Conservation (phyloP, 176 grass and related monocot species). For the Cenchrus fungigraminus region DNA sequence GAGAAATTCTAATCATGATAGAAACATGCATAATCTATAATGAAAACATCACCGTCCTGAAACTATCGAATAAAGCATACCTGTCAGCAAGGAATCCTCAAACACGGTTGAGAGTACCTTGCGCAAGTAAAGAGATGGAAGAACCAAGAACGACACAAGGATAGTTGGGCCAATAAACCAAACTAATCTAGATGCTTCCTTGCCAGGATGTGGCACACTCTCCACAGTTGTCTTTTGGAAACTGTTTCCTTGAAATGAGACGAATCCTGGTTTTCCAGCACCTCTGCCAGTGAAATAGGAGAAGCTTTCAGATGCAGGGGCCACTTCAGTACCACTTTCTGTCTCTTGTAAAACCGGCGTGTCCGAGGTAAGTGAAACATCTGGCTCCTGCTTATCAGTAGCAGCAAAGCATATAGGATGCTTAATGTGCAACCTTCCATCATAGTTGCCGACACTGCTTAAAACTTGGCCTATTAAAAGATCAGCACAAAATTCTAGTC, state of each 20-base stretch:
- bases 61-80: constrained; percentile 49
- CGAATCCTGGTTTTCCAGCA: constrained; percentile 78
- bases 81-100: constrained; percentile 97
- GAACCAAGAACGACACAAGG: constrained; percentile 86
- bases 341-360: constrained; percentile 31
- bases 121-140: constrained; percentile 87
- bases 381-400: constrained; percentile 47
- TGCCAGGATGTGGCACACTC: constrained; percentile 55
- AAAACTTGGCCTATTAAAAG: constrained; percentile 33
- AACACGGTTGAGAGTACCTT: constrained; percentile 84
- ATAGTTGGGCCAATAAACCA: constrained; percentile 92
- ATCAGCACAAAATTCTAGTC: constrained; percentile 1
- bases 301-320: constrained; percentile 19
- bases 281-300: constrained; percentile 46
- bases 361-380: constrained; percentile 27
- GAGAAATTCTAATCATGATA: background rate
- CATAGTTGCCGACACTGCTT: constrained; percentile 30
- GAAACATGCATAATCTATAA: background rate
- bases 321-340: constrained; percentile 27
- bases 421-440: constrained; percentile 36
- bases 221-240: constrained; percentile 41
- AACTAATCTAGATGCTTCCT: constrained; percentile 67
- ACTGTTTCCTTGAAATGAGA: constrained; percentile 64
- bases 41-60: constrained; percentile 6
- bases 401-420: constrained; percentile 47